A percentile compares a stretch with the other conserved stretches of the same genome.
Evolutionary conservation across 1,139 yeast genomes (phyloP).

Genomic region (Hansenula sp.): DNA sequence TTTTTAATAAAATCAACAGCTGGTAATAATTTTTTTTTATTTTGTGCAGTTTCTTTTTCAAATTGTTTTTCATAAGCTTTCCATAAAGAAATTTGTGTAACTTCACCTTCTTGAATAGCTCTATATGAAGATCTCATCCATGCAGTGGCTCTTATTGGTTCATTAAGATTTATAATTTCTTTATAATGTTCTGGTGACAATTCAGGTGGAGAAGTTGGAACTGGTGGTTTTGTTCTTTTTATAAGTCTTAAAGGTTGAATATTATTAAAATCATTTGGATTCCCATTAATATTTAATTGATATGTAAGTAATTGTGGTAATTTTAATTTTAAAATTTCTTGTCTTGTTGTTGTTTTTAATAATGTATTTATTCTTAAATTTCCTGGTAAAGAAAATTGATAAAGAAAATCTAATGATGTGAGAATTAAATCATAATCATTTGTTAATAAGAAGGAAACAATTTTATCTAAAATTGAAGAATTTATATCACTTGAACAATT

Average conservation of each 20-base stretch:
- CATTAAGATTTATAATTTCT: slow-evolving; percentile 62
- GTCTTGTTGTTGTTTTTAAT: slow-evolving; percentile 35
- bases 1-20: slow-evolving; percentile 97
- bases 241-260: slow-evolving; percentile 37
- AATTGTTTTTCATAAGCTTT: slow-evolving; percentile 89
- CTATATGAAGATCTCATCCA: slow-evolving; percentile 95
- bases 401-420: slow-evolving; percentile 61
- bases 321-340: slow-evolving; percentile 47
- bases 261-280: slow-evolving; percentile 28
- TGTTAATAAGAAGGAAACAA: slow-evolving; percentile 39
- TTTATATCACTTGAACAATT: slow-evolving; percentile 40
- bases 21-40: slow-evolving; percentile 62
- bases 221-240: slow-evolving; percentile 40
- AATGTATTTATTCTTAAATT: slow-evolving; percentile 32
- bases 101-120: slow-evolving; percentile 73
- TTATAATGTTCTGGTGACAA: slow-evolving; percentile 57
- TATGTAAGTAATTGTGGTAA: slow-evolving; percentile 61
- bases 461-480: slow-evolving; percentile 35
- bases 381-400: slow-evolving; percentile 58
- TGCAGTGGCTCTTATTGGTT: slow-evolving; percentile 88
- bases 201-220: slow-evolving; percentile 57
- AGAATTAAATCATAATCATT: slow-evolving; percentile 60
- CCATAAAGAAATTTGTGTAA: slow-evolving; percentile 95
- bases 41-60: slow-evolving; percentile 41
- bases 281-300: slow-evolving; percentile 32